A percentile compares a stretch with the other conserved stretches of the same genome.
These are phyloP conservation scores for Trichoderma harzianum DNA, from an alignment of 2,329 filamentous ascomycete species.

Conservation along the genomic window DNA sequence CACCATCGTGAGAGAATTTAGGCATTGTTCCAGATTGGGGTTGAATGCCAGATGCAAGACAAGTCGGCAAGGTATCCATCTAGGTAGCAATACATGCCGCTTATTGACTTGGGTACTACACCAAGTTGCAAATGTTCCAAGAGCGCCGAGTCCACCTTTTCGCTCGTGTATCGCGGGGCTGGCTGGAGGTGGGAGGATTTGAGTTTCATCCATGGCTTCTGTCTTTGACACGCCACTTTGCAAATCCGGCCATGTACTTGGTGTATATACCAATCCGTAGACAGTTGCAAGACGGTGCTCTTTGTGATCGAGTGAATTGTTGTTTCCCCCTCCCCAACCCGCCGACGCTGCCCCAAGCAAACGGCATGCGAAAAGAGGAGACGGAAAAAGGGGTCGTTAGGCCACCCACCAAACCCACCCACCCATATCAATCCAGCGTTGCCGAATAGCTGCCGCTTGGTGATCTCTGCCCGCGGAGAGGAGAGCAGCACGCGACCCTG, in stretches of 20 bases:
- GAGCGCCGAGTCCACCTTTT: background rate
- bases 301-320: background rate
- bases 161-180: background rate
- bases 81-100: conserved; percentile 15
- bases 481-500: conserved; percentile 17
- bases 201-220: background rate
- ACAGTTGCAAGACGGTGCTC: background rate
- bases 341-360: background rate
- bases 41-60: conserved; percentile 16
- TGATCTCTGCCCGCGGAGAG: background rate
- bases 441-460: conserved; percentile 14
- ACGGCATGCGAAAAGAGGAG: conserved; percentile 17
- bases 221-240: background rate
- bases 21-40: conserved; percentile 17
- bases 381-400: conserved; percentile 12
- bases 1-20: conserved; percentile 14
- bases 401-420: conserved; percentile 7
- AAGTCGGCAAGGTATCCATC: background rate
- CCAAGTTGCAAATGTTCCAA: background rate
- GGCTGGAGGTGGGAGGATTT: background rate
- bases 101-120: background rate
- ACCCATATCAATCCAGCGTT: conserved; percentile 11
- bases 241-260: background rate
- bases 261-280: background rate
- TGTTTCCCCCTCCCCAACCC: background rate